These are phyloP conservation scores for Neurospora sp. DNA, from an alignment of 2,329 filamentous ascomycete species.

Conservation along the genomic window DNA sequence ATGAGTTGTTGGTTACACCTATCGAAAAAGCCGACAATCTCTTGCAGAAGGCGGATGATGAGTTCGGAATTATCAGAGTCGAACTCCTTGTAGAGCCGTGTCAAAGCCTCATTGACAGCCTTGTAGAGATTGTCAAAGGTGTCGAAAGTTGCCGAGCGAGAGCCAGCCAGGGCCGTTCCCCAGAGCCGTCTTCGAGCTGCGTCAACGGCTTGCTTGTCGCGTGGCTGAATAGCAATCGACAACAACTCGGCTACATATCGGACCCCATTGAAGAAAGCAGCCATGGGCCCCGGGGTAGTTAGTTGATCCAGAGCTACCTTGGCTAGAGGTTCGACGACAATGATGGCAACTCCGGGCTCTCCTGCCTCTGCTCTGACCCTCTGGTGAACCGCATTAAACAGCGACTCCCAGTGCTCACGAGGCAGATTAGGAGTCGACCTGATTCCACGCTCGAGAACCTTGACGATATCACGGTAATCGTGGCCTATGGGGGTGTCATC, in stretches of 20 bases:
- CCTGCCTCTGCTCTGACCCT: conserved; percentile 54
- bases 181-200: conserved; percentile 56
- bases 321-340: conserved; percentile 62
- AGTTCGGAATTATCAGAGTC: conserved; percentile 26
- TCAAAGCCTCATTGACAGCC: conserved; percentile 43
- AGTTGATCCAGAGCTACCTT: conserved; percentile 37
- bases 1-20: conserved; percentile 40
- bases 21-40: conserved; percentile 41
- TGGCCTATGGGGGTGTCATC: conserved; percentile 44
- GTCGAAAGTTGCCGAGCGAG: conserved; percentile 38
- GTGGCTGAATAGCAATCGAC: conserved; percentile 41
- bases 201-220: conserved; percentile 54
- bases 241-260: conserved; percentile 33
- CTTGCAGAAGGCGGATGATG: conserved; percentile 36
- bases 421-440: conserved; percentile 37
- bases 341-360: conserved; percentile 54
- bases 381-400: conserved; percentile 47
- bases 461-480: conserved; percentile 60
- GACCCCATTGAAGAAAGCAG: conserved; percentile 20
- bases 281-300: conserved; percentile 11
- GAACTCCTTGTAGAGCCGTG: conserved; percentile 36
- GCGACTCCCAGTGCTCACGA: conserved; percentile 35
- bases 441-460: conserved; percentile 55
- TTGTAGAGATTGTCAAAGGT: conserved; percentile 59
- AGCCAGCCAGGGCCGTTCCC: conserved; percentile 38